A percentile compares a stretch with the other conserved stretches of the same genome.
phyloP scores from a whole-genome alignment of 257 asterid species.

The Nicotiana benthamiana region DNA sequence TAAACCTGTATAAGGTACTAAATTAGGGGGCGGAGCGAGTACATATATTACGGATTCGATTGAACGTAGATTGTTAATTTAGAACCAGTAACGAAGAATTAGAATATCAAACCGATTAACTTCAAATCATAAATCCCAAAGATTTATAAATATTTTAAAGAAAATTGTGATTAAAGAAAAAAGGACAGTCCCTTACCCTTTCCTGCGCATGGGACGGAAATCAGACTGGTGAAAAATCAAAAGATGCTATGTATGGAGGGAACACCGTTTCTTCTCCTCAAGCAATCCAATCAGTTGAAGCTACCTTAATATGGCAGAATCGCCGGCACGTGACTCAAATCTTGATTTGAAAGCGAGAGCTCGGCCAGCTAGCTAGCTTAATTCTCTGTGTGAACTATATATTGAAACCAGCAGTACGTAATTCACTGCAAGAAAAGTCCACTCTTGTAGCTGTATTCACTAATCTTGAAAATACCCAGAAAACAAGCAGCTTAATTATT shows the following conservation, averaged over 20 bases:
- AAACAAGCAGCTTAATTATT: not conserved
- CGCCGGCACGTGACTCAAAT: not conserved
- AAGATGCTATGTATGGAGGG: not conserved
- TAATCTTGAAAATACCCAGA: not conserved
- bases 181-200: not conserved
- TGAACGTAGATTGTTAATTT: too few species aligned
- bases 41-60: too few species aligned
- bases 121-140: too few species aligned
- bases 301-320: not conserved
- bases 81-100: too few species aligned
- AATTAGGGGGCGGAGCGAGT: too few species aligned
- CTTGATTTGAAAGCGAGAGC: conserved; percentile 12
- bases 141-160: too few species aligned
- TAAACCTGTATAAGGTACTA: too few species aligned
- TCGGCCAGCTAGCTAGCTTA: not conserved
- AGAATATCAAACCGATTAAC: too few species aligned
- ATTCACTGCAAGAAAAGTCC: conserved; percentile 2
- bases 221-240: not conserved
- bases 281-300: conserved; percentile 10
- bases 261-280: not conserved
- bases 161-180: too few species aligned
- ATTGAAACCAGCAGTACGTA: not conserved
- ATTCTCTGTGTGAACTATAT: not conserved
- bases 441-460: conserved; percentile 2
- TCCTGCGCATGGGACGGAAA: not conserved